Evolutionary conservation across 208 protist species (phyloP), one percentile per base, ranked within the genome.

Genomic region (Leishmania lainsoni): DNA sequence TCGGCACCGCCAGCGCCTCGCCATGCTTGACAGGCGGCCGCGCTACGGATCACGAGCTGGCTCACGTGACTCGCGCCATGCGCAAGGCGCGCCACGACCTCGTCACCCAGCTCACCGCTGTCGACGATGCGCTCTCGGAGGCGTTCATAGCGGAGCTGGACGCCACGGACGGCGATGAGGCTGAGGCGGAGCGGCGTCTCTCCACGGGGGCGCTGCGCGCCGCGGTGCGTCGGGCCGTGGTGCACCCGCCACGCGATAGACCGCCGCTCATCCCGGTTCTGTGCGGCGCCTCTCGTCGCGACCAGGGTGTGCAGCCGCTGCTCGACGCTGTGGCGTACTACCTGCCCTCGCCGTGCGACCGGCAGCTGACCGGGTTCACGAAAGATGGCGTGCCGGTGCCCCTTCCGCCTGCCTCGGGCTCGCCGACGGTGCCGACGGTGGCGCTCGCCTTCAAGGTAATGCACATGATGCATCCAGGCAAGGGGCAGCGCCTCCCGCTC

Each of bases 381-480:
- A 71, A 79, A 5, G 81, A 84, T 32, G 92, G 91, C 35, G 32
- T 86, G 4, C 77, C 87, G 1, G 90, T 92, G 0, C 70, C 87
- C 10, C 84, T 95, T 12, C 92, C 89, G 5, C 83, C 89, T 9
- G 84, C 84, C 14, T 88, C 83, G 4, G 66, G 75, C 5, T 51
- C 76, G 14, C 76, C 85, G 20, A 84, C 86, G 16, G 87, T 86
- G 74, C 88, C 95, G 61, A 93, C 92, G 3, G 81, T 96, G 45
- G 97, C 96, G 16, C 83, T 99, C 22, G 97, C 93, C 56, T 99
- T 98, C 86, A 99, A 99, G 90, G 97, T 99, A 20, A 95, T 59
- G 79, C 92, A 98, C 81, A 73, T 86, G 14, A 82, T 87, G 29
- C 76, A 87, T 42, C 88, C 90, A 26, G 85, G 54, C 81, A 97